Evolutionary conservation across 768 basidiomycete species (phyloP).

Genomic region (Phylloporus scabripes): DNA sequence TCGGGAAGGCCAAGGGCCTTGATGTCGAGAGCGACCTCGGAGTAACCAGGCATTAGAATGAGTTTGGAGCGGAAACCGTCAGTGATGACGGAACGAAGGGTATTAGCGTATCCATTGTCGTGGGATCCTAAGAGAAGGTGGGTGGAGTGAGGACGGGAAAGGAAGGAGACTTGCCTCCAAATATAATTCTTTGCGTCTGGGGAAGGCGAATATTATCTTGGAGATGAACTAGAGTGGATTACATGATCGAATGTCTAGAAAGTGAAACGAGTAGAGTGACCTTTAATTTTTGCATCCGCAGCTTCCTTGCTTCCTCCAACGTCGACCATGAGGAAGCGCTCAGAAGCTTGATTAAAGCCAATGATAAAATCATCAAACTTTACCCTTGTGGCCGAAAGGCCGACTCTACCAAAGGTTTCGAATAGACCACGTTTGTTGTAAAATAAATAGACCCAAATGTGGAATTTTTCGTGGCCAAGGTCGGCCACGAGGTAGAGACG

Average conservation of each 20-base stretch:
- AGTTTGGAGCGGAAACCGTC: slow-evolving; percentile 61
- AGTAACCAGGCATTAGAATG: slow-evolving; percentile 58
- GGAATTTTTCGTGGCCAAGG: slow-evolving; percentile 28
- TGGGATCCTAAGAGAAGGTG: slow-evolving; percentile 48
- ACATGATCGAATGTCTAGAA: not conserved
- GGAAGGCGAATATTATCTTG: slow-evolving; percentile 44
- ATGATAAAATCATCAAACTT: slow-evolving; percentile 60
- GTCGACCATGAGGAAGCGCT: slow-evolving; percentile 64
- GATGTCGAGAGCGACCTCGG: slow-evolving; percentile 56
- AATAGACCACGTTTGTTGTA: slow-evolving; percentile 56
- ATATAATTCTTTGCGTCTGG: slow-evolving; percentile 61
- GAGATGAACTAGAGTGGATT: slow-evolving; percentile 33
- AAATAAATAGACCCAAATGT: slow-evolving; percentile 60
- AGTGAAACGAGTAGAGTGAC: slow-evolving; percentile 29
- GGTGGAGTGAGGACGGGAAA: not conserved
- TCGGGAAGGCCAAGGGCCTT: slow-evolving; percentile 50
- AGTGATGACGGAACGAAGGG: slow-evolving; percentile 58
- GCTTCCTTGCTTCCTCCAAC: slow-evolving; percentile 69
- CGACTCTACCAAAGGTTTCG: slow-evolving; percentile 40
- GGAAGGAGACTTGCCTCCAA: slow-evolving; percentile 46
- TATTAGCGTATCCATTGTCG: slow-evolving; percentile 65
- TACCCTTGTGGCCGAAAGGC: slow-evolving; percentile 30
- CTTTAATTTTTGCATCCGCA: slow-evolving; percentile 72
- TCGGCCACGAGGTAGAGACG: slow-evolving; percentile 21
- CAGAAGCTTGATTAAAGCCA: slow-evolving; percentile 67